Conservation (phyloP, 1,139 yeast species). For the Candida sojae region DNA sequence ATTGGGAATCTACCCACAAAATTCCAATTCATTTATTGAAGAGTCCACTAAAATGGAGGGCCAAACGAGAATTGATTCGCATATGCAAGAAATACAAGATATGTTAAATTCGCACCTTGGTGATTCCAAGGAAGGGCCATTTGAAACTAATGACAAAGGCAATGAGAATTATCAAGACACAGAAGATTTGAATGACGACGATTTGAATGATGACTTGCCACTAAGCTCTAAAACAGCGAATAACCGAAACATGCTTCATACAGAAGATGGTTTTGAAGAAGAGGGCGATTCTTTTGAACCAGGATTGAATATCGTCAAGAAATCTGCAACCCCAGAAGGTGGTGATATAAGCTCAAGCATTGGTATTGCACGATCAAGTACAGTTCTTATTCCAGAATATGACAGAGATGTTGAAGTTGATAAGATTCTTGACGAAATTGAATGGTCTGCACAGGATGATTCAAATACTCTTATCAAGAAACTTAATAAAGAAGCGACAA, state of each 20-base stretch:
- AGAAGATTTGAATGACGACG: slow-evolving; percentile 3
- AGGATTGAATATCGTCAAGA: slow-evolving; percentile 24
- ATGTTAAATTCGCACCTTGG: slow-evolving; percentile 30
- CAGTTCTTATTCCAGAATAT: slow-evolving; percentile 13
- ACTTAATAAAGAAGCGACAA: slow-evolving; percentile 50
- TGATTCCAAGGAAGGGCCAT: slow-evolving; percentile 10
- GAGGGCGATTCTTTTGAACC: slow-evolving; percentile 14
- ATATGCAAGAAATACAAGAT: slow-evolving; percentile 46
- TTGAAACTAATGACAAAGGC: slow-evolving; percentile 3
- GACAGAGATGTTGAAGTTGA: slow-evolving; percentile 53
- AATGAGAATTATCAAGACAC: background rate
- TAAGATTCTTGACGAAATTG: slow-evolving; percentile 71
- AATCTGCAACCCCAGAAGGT: slow-evolving; percentile 7
- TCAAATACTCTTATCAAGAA: slow-evolving; percentile 56
- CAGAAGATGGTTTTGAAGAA: background rate
- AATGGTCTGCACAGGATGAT: slow-evolving; percentile 71
- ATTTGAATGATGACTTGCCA: background rate
- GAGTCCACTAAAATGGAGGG: slow-evolving; percentile 15
- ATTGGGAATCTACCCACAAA: slow-evolving; percentile 17
- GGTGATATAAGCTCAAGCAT: slow-evolving; percentile 6
- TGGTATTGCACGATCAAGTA: background rate
- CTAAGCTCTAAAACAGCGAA: background rate
- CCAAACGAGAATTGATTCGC: slow-evolving; percentile 20
- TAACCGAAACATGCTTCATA: background rate
- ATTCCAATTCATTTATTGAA: slow-evolving; percentile 11